These are phyloP conservation scores for Xylaria sp. DNA, from an alignment of 2,329 filamentous ascomycete genomes.

Conservation along the genomic window DNA sequence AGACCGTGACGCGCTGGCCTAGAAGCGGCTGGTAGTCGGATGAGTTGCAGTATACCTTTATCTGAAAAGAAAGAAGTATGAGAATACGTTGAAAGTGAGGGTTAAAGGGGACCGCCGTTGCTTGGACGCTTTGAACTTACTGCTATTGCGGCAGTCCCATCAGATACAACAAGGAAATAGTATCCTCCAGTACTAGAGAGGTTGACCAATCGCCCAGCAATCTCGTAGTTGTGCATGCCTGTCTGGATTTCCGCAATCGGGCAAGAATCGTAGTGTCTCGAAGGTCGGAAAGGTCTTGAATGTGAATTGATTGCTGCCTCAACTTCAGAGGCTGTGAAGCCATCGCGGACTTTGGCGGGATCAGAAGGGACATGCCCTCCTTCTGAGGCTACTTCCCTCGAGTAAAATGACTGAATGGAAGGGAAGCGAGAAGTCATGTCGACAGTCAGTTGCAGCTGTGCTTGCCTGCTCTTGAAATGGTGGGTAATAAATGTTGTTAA, in stretches of 20 bases:
- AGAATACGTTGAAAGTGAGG: background rate
- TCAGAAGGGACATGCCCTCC: constrained; percentile 29
- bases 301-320: constrained; percentile 54
- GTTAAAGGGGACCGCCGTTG: background rate
- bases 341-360: constrained; percentile 55
- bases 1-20: constrained; percentile 66
- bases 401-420: constrained; percentile 53
- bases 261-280: constrained; percentile 59
- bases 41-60: constrained; percentile 62
- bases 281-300: constrained; percentile 55
- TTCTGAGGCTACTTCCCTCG: constrained; percentile 41
- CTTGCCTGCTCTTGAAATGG: background rate
- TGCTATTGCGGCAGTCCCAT: constrained; percentile 64
- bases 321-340: constrained; percentile 63
- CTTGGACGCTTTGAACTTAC: constrained; percentile 50
- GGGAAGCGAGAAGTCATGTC: constrained; percentile 44
- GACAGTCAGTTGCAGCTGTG: background rate
- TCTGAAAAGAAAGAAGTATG: constrained; percentile 47
- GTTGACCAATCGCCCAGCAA: constrained; percentile 68
- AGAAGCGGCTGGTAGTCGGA: constrained; percentile 57
- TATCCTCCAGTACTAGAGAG: constrained; percentile 60
- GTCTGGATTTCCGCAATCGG: constrained; percentile 60
- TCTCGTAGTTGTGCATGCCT: constrained; percentile 62
- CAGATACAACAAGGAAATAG: constrained; percentile 66
- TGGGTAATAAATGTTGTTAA: background rate